Evolutionary conservation across 371 early-diverging fungal genomes (phyloP), one percentile per base, ranked within the genome.

Genomic region (Zychaea mexicana): DNA sequence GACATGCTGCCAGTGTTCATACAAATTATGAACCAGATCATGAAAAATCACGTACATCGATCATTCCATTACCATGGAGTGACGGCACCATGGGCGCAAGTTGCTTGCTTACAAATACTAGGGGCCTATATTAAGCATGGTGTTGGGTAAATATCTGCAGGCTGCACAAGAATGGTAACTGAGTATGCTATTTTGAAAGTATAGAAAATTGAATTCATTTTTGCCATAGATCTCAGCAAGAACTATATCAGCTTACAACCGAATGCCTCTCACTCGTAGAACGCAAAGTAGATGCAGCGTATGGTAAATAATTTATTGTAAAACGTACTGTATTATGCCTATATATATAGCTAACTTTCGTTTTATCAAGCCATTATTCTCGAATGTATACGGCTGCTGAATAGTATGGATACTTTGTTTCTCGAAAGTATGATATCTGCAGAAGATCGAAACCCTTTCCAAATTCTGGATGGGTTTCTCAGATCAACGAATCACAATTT

Each of bases 1-100:
- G 76, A 78, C 52, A n/a, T 84, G 6, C 28, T 82, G 27, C 68
- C 80, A 1, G 39, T 56, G 2, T 64, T 86, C 27, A 55, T 71
- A 8, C 64, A 67, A 7, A 72, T 83, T 15, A 69, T 77, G 45
- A 59, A 65, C 57, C 75, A 84, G 30, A 72, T 79, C 1, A 36
- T 83, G 47, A 75, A 80, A 24, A 67, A 69, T 31, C 71, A 70
- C 28, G 64, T 78, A 7, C 76, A 75, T 32, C 69, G 68, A 27
- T 69, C 75, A 17, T 82, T 71, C 57, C 64, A 64, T 9, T 83
- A 79, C 65, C 86, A 86, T 64, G 82, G 82, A 30, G 79, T 82
- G 3, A 70, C 72, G 8, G 83, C 86, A 1, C 86, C 86, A 3
- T 86, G 84, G 84, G 78, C 80, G 4, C 85, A 84, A 57, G 32